Base-by-base conservation (phyloP, 1,284 basidiomycete species). In the Schizophyllum commune region DNA sequence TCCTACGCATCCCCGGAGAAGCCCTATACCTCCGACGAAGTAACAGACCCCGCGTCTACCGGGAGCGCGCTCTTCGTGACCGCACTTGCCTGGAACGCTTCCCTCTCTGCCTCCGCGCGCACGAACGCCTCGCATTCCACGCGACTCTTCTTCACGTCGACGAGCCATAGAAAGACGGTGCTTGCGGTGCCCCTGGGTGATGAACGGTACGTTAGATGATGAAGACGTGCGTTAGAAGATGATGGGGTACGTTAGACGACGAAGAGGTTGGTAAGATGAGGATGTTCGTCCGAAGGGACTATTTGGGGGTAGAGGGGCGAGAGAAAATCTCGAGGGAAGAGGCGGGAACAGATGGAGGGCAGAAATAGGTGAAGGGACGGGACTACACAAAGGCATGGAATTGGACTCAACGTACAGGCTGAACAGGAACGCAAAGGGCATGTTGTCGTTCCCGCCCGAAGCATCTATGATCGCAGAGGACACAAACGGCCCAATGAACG, bases 401-500 rank as follows among this genome's bases (percentile, higher is more conserved):
- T 54, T 15, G 51, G 8, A 52, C 59, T 15, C 17, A 8, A 77
- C 86, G 61, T 69, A 88, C 86, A 92, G 73, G 15, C 77, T 82
- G 65, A 92, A 88, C 4, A 92, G 75, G 72, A 92, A 92, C 5
- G 87, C 84, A 71, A 93, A 93, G 0, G 90, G 88, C 82, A 89
- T 89, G 69, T 89, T 91, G 66, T 87, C 81, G 69, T 92, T 92
- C 69, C 88, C 84, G 55, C 79, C 76, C 0, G 86, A 81, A 11
- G 83, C 85, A 27, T 84, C 83, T 65, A 90, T 88, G 63, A 89
- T 87, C 11, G 88, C 88, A 61, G 78, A 88, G 5, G 88, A 89
- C 19, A 91, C 86, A 66, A 92, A 83, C 0, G 90, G 89, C 0
- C 90, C 90, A 65, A 92, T 88, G 71, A 91, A 90, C n/a, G 87